Evolutionary conservation across 495 filamentous ascomycete species (phyloP), one percentile per base, ranked within the genome.

Genomic region (Talaromyces nanjingensis): DNA sequence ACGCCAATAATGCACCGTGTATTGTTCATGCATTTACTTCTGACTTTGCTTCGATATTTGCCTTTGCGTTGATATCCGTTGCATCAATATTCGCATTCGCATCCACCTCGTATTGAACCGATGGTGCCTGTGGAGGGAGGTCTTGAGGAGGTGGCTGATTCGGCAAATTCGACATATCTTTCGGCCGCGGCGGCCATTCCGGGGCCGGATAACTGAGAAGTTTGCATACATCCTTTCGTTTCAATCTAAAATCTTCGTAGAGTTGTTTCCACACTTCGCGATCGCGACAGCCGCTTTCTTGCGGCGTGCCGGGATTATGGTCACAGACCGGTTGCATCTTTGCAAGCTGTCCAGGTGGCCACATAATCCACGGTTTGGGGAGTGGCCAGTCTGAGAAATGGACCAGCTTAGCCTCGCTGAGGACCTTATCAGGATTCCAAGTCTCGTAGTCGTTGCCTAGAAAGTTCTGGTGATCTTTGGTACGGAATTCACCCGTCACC

Each of bases 381-480:
- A 91, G 66, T 4, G 91, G 91, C 85, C 86, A 90, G 68, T 94
- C 91, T 3, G 83, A 87, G 68, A 96, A 93, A 73, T 92, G 91
- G 0, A 94, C 81, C 14, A 91, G 81, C 67, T 88, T 92, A 9
- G 88, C 89, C 69, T 92, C 86, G 22, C 79, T 75, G 34, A 86
- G 74, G 31, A 83, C 81, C 52, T 72, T 78, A 12, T 86, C 79
- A 0, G 90, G 81, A 71, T 93, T 85, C 89, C 91, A 96, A 20
- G 68, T 72, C 65, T 88, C 84, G 3, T 77, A 70, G n/a, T 80
- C 77, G 45, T 79, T 84, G 5, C 89, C 89, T 4, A 93, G 68
- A 67, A 87, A 93, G 0, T 75, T 74, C 6, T 69, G 67, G 66
- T 92, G 89, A 24, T 87, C 75, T 57, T 81, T 77, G 4, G 65